phyloP scores from a whole-genome alignment of 2,329 filamentous ascomycete genomes.

The Cercospora sojina region DNA sequence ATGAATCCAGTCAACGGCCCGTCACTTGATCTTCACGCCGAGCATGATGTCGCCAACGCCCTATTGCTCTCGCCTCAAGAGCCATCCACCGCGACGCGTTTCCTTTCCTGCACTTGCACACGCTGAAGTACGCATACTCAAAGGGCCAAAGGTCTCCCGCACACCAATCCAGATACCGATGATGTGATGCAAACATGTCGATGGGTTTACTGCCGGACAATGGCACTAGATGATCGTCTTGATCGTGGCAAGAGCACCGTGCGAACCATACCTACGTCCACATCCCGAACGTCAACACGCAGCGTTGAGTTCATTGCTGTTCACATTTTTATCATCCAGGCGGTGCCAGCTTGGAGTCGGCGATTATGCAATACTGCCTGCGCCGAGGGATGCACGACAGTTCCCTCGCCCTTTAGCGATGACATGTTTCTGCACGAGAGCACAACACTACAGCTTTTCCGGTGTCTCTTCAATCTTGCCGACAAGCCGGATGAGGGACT shows the following conservation, averaged over 20 bases:
- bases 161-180: not conserved
- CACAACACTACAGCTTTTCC: not conserved
- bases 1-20: too few species aligned
- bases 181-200: not conserved
- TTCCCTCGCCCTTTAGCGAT: not conserved
- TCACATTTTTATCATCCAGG: not conserved
- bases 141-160: not conserved
- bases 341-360: not conserved
- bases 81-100: not conserved
- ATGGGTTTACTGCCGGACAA: not conserved
- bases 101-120: too few species aligned
- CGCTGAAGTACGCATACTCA: too few species aligned
- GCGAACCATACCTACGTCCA: not conserved
- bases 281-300: not conserved
- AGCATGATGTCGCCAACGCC: not conserved
- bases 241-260: not conserved
- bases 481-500: conserved; percentile 1
- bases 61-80: not conserved
- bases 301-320: not conserved
- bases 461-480: not conserved
- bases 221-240: not conserved
- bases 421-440: not conserved
- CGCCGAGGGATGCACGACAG: not conserved
- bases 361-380: not conserved
- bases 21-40: not conserved